Conservation (phyloP, 345 rosid genomes). For the Arabis alpina region DNA sequence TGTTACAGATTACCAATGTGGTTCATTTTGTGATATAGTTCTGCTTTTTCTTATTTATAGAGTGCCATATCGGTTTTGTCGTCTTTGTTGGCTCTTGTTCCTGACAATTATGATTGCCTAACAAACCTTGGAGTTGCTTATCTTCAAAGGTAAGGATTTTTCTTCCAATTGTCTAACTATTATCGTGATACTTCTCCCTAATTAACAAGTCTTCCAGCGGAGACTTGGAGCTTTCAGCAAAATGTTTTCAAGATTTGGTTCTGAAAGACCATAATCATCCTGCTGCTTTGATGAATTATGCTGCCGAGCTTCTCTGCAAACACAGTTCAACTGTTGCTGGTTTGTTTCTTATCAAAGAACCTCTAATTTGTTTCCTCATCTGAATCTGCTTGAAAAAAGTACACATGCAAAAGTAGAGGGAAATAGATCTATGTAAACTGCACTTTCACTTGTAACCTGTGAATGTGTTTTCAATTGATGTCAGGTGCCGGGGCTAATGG, state of each 20-base stretch:
- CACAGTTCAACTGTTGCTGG: conserved; percentile 82
- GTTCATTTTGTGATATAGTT: conserved; percentile 30
- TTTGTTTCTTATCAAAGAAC: conserved; percentile 46
- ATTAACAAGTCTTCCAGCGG: conserved; percentile 60
- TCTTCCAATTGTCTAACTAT: not conserved
- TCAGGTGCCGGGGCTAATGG: conserved; percentile 90
- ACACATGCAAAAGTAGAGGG: conserved; percentile 9
- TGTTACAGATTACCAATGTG: conserved; percentile 26
- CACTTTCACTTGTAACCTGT: conserved; percentile 8
- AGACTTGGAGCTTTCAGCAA: conserved; percentile 76
- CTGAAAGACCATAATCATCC: conserved; percentile 96
- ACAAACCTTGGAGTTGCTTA: conserved; percentile 90
- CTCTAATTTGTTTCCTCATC: conserved; percentile 21
- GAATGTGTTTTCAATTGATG: conserved; percentile 17
- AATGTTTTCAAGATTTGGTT: conserved; percentile 84
- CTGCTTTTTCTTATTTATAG: conserved; percentile 46
- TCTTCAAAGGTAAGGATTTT: conserved; percentile 70
- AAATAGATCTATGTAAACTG: not conserved
- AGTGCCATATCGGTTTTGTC: conserved; percentile 82
- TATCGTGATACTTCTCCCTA: conserved; percentile 25
- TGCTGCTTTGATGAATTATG: conserved; percentile 81
- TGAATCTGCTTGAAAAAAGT: conserved; percentile 20
- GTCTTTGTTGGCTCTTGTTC: conserved; percentile 59
- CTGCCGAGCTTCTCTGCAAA: conserved; percentile 81
- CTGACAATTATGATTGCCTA: conserved; percentile 87